A percentile compares a stretch with the other conserved stretches of the same genome.
These are phyloP conservation scores for Exophiala dermatitidis DNA, from an alignment of 2,329 filamentous ascomycete genomes.

Conservation along the genomic window DNA sequence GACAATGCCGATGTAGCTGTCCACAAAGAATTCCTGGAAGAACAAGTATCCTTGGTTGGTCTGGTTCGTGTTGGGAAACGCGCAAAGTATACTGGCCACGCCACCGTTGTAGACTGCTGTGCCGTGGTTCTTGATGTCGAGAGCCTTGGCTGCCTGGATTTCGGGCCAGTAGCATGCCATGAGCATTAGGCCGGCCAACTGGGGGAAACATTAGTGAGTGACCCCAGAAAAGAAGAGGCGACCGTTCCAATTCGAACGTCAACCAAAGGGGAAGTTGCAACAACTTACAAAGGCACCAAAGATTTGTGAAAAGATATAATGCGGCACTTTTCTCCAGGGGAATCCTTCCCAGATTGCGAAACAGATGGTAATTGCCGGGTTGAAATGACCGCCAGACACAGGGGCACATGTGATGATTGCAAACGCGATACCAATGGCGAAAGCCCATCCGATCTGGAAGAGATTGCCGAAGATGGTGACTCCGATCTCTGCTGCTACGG, in stretches of 20 bases:
- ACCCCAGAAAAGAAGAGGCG: no score
- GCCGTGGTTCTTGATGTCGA: conserved; percentile 34
- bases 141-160: conserved; percentile 37
- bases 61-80: conserved; percentile 46
- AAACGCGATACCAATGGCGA: conserved; percentile 52
- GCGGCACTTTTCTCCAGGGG: conserved; percentile 46
- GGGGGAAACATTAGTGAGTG: no score
- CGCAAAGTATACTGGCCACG: conserved; percentile 50
- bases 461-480: conserved; percentile 42
- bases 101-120: conserved; percentile 42
- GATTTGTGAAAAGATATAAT: conserved; percentile 50
- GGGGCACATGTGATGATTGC: conserved; percentile 52
- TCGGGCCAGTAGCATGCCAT: conserved; percentile 53
- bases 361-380: conserved; percentile 45
- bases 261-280: background rate
- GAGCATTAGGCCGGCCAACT: conserved; percentile 46
- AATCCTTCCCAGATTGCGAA: conserved; percentile 52
- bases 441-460: conserved; percentile 51
- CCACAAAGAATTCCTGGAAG: conserved; percentile 54
- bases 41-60: conserved; percentile 52
- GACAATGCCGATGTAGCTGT: conserved; percentile 49
- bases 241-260: no score
- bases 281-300: conserved; percentile 44
- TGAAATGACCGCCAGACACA: conserved; percentile 51
- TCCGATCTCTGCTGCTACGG: conserved; percentile 34